phyloP scores from a whole-genome alignment of 495 filamentous ascomycete genomes.

The Penicillium subrubescens region DNA sequence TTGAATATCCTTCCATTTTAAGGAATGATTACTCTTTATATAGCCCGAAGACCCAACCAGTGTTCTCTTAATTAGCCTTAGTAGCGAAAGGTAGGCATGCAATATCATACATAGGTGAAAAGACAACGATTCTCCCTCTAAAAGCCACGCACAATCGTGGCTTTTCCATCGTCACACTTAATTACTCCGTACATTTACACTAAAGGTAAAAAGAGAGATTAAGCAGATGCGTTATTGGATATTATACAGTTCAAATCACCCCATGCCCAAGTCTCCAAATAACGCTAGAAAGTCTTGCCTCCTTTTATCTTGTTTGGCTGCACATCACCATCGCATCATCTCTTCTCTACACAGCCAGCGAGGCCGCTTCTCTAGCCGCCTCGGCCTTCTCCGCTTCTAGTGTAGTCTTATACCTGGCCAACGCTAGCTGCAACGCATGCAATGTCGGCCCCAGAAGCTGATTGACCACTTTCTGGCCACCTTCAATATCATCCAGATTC shows the following conservation, averaged over 20 bases:
- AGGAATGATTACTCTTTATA: too few relatives aligned
- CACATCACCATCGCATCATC: neutral
- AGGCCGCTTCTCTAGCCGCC: constrained; percentile 34
- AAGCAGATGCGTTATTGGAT: constrained; percentile 3
- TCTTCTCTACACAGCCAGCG: constrained; percentile 19
- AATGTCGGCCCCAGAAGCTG: constrained; percentile 73
- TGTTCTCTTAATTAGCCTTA: too few relatives aligned
- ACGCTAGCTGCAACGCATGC: constrained; percentile 64
- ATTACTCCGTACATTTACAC: too few relatives aligned
- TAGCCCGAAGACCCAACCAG: too few relatives aligned
- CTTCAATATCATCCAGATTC: constrained; percentile 64
- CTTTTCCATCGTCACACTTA: too few relatives aligned
- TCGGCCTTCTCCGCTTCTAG: constrained; percentile 54
- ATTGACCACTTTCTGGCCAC: constrained; percentile 75
- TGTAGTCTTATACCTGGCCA: constrained; percentile 63
- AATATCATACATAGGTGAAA: too few relatives aligned
- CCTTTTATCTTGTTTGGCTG: neutral
- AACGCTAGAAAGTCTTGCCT: constrained; percentile 11
- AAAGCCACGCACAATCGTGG: too few relatives aligned
- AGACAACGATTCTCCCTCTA: too few relatives aligned
- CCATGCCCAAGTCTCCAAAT: neutral
- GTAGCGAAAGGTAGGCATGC: too few relatives aligned
- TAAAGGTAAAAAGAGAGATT: neutral
- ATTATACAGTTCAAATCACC: constrained; percentile 17
- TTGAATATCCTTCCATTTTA: too few relatives aligned